phyloP scores from a whole-genome alignment of 2,329 filamentous ascomycete genomes.

The Aspergillus vadensis region DNA sequence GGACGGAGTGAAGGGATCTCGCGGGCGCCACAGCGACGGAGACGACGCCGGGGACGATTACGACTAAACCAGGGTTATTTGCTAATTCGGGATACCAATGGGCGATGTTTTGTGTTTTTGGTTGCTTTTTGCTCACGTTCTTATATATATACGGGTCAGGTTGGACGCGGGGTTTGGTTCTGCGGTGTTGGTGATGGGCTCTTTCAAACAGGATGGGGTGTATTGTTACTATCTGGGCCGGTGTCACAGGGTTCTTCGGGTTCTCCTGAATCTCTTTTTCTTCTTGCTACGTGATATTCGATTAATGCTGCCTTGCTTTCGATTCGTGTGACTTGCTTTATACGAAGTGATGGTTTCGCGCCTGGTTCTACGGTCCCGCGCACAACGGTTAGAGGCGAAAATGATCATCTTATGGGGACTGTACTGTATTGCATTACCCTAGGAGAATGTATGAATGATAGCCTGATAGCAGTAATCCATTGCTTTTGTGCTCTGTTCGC shows the following conservation, averaged over 20 bases:
- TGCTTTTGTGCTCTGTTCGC: too few species aligned
- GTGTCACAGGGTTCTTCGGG: slow-evolving; percentile 25
- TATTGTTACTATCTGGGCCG: slow-evolving; percentile 32
- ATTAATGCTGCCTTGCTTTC: neutral
- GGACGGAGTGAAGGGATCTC: slow-evolving; percentile 62
- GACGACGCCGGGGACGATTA: slow-evolving; percentile 38
- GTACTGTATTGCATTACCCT: neutral
- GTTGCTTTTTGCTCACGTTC: slow-evolving; percentile 1
- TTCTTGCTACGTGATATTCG: slow-evolving; percentile 2
- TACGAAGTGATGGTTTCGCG: neutral
- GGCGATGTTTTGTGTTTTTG: slow-evolving; percentile 2
- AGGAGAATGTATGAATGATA: neutral
- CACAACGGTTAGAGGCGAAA: neutral
- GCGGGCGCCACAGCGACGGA: slow-evolving; percentile 37
- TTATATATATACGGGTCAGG: slow-evolving; percentile 5
- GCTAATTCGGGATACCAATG: slow-evolving; percentile 4
- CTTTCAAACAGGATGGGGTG: slow-evolving; percentile 21
- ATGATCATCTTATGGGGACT: neutral
- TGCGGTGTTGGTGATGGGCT: slow-evolving; percentile 29
- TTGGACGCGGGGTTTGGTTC: slow-evolving; percentile 25
- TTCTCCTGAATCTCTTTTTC: slow-evolving; percentile 8
- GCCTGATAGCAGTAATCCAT: too few species aligned
- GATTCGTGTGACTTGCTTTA: neutral
- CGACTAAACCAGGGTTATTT: slow-evolving; percentile 23
- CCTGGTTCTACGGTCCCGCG: neutral